Conservation (phyloP, 768 basidiomycete species). For the Kwoniella newhampshirensis region DNA sequence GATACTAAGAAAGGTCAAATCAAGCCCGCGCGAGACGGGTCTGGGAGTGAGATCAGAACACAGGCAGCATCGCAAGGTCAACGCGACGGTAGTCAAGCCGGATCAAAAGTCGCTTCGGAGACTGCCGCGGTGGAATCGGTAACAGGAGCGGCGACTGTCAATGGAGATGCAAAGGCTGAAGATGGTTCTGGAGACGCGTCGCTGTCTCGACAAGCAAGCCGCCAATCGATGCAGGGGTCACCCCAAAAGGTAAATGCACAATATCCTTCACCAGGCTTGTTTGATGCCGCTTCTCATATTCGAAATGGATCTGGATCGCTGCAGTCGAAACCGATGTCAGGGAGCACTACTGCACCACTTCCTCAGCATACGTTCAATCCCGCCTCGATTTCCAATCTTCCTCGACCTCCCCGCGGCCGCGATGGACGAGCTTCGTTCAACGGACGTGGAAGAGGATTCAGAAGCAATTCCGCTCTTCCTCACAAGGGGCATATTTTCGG, state of each 20-base stretch:
- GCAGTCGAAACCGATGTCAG: conserved; percentile 13
- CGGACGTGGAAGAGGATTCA: conserved; percentile 25
- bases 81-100: conserved; percentile 1
- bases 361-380: conserved; percentile 33
- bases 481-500: conserved; percentile 16
- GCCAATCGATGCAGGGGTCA: conserved; percentile 16
- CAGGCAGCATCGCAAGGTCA: conserved; percentile 13
- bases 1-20: conserved; percentile 15
- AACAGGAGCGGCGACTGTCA: not conserved
- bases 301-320: conserved; percentile 12
- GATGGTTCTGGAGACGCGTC: not conserved
- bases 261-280: conserved; percentile 11
- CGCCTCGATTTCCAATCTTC: conserved; percentile 6
- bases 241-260: not conserved
- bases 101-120: conserved; percentile 33
- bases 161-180: not conserved
- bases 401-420: conserved; percentile 30
- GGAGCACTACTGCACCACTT: conserved; percentile 36
- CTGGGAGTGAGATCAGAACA: conserved; percentile 3
- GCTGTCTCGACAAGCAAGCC: conserved; percentile 24
- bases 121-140: conserved; percentile 9
- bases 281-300: not conserved
- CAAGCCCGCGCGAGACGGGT: conserved; percentile 8
- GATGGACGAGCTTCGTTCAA: conserved; percentile 29
- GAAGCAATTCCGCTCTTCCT: conserved; percentile 20